These are phyloP conservation scores for Euphrasia confusa DNA, from an alignment of 257 asterid genomes.

Conservation along the genomic window DNA sequence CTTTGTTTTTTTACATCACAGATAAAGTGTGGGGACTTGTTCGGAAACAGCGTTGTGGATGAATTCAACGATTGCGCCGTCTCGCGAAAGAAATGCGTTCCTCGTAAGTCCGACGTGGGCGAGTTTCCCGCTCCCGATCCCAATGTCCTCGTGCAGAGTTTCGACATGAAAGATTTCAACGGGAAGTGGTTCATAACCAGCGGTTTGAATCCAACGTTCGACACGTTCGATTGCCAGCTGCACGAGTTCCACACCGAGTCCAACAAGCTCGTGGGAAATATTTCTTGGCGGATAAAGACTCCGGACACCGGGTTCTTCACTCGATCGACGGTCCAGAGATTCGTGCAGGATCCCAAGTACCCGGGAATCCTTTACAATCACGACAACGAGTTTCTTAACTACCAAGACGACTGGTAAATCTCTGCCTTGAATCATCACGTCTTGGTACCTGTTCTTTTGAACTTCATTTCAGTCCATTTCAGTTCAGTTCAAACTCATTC, in stretches of 20 bases:
- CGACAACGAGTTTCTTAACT: constrained; percentile 90
- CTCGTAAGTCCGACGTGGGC: constrained; percentile 90
- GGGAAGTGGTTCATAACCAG: constrained; percentile 92
- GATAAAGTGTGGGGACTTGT: constrained; percentile 95
- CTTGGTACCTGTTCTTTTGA: too few relatives aligned
- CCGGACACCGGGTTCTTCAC: constrained; percentile 89
- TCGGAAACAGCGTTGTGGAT: constrained; percentile 80
- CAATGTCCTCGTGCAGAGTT: constrained; percentile 55
- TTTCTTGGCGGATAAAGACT: constrained; percentile 75
- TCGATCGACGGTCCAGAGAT: constrained; percentile 65
- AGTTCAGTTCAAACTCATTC: too few relatives aligned
- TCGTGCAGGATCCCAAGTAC: constrained; percentile 74
- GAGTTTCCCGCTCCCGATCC: constrained; percentile 91
- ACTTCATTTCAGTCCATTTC: background rate
- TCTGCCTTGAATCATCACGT: background rate
- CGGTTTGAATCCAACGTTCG: constrained; percentile 91
- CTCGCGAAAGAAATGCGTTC: constrained; percentile 94
- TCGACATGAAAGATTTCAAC: constrained; percentile 63
- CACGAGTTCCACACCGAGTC: constrained; percentile 89
- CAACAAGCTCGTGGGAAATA: constrained; percentile 57
- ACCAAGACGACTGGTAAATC: constrained; percentile 91
- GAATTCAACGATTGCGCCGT: constrained; percentile 96
- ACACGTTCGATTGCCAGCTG: constrained; percentile 82
- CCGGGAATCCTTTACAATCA: constrained; percentile 92
- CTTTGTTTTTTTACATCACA: constrained; percentile 26